A percentile compares a stretch with the other conserved stretches of the same genome.
Conservation (phyloP, 495 filamentous ascomycete species). For the Sordaria brevicollis region DNA sequence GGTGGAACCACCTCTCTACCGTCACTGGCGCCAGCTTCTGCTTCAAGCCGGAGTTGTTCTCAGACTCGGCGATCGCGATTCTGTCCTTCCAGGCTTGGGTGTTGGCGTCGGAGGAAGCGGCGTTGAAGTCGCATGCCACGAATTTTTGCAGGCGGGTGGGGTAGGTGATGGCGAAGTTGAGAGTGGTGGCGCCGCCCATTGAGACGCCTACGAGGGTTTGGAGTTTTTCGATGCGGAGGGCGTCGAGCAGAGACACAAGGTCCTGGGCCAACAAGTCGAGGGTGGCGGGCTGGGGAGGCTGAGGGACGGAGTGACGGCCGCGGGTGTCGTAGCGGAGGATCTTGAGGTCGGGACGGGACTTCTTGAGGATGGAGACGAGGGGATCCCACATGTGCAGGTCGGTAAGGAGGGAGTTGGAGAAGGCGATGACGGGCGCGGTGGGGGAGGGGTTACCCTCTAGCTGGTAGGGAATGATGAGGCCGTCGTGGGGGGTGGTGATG, state of each 20-base stretch:
- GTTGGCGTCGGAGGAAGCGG: constrained; percentile 55
- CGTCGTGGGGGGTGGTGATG: constrained; percentile 56
- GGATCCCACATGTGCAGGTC: constrained; percentile 67
- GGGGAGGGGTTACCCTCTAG: constrained; percentile 62
- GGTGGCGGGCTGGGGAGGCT: constrained; percentile 30
- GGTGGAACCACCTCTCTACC: constrained; percentile 65
- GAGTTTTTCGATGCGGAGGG: constrained; percentile 49
- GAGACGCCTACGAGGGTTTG: constrained; percentile 60
- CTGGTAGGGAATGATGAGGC: constrained; percentile 56
- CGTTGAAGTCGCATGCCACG: constrained; percentile 71
- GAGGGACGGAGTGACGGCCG: constrained; percentile 45
- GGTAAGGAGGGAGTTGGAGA: constrained; percentile 67
- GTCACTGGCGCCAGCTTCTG: constrained; percentile 52
- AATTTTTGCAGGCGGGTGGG: constrained; percentile 48
- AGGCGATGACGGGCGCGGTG: constrained; percentile 55
- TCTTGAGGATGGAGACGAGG: constrained; percentile 49
- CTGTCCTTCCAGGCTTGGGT: constrained; percentile 67
- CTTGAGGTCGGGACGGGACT: constrained; percentile 51
- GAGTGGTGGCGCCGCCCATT: constrained; percentile 64
- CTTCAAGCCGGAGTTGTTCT: constrained; percentile 31
- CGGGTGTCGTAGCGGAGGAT: constrained; percentile 63
- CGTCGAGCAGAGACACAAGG: constrained; percentile 45
- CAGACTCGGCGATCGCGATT: constrained; percentile 53
- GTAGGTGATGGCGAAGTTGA: constrained; percentile 59
- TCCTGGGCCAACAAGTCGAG: constrained; percentile 59